Evolutionary conservation across 176 grass and related monocot genomes (phyloP).

Genomic region (Oryza brachyantha): DNA sequence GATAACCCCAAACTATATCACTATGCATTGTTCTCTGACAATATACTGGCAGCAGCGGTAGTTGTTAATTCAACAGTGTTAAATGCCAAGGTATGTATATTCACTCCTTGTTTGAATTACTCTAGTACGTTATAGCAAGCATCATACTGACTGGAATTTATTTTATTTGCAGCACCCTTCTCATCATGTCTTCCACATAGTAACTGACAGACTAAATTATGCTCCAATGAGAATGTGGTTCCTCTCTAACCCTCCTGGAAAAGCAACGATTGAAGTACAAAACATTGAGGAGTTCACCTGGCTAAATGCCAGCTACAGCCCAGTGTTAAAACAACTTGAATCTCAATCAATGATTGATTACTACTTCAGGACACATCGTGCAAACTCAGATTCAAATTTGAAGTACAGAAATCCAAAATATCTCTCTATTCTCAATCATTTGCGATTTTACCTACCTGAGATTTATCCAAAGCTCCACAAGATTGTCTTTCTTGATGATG

Average conservation of each 20-base stretch:
- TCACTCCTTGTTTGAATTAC: conserved; percentile 17
- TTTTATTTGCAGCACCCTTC: conserved; percentile 68
- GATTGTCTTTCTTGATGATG: conserved; percentile 87
- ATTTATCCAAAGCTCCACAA: conserved; percentile 82
- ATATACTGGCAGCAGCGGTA: conserved; percentile 71
- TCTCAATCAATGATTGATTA: conserved; percentile 85
- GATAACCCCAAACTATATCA: conserved; percentile 61
- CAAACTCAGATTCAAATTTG: conserved; percentile 63
- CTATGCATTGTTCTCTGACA: conserved; percentile 92
- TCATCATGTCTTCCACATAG: conserved; percentile 83
- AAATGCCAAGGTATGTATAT: conserved; percentile 78
- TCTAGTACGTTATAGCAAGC: background rate
- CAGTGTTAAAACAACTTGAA: conserved; percentile 69
- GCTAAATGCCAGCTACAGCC: conserved; percentile 80
- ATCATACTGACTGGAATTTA: conserved; percentile 14
- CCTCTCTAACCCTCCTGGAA: conserved; percentile 73
- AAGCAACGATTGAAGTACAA: conserved; percentile 74
- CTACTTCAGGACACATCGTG: conserved; percentile 63
- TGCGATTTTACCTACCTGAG: conserved; percentile 84
- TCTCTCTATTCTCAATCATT: conserved; percentile 80
- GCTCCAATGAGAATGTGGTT: conserved; percentile 96
- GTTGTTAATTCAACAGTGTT: conserved; percentile 85
- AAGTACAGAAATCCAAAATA: conserved; percentile 95
- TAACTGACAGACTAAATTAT: conserved; percentile 84
- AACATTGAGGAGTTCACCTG: conserved; percentile 82